Evolutionary conservation across 2,329 filamentous ascomycete genomes (phyloP).

Genomic region (Cadophora sp.): DNA sequence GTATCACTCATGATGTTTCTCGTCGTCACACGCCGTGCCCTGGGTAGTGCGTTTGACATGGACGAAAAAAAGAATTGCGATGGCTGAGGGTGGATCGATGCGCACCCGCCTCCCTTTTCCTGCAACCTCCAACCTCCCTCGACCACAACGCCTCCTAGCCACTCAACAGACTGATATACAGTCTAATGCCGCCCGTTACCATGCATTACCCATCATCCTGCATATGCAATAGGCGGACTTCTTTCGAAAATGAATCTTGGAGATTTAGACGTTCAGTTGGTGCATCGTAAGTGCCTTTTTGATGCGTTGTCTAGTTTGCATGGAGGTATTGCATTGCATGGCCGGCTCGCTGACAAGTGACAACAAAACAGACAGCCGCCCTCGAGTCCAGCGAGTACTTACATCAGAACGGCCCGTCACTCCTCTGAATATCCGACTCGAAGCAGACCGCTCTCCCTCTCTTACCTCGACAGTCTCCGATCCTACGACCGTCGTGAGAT

Average conservation of each 20-base stretch:
- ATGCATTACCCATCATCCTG: slow-evolving; percentile 41
- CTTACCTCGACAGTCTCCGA: slow-evolving; percentile 37
- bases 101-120: slow-evolving; percentile 30
- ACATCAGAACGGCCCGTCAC: slow-evolving; percentile 34
- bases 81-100: slow-evolving; percentile 32
- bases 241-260: slow-evolving; percentile 42
- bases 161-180: slow-evolving; percentile 37
- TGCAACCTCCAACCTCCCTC: slow-evolving; percentile 32
- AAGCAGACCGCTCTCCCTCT: slow-evolving; percentile 38
- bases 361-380: slow-evolving; percentile 34
- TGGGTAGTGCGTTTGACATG: slow-evolving; percentile 29
- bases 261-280: slow-evolving; percentile 35
- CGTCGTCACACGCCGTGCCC: slow-evolving; percentile 23
- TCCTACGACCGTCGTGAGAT: slow-evolving; percentile 40
- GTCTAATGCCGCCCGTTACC: slow-evolving; percentile 30
- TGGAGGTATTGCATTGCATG: slow-evolving; percentile 3
- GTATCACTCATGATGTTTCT: slow-evolving; percentile 23
- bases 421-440: slow-evolving; percentile 35
- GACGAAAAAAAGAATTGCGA: slow-evolving; percentile 27
- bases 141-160: slow-evolving; percentile 27
- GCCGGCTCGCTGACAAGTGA: slow-evolving; percentile 25
- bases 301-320: slow-evolving; percentile 30
- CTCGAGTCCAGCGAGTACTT: slow-evolving; percentile 35
- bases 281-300: slow-evolving; percentile 38
- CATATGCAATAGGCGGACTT: slow-evolving; percentile 37